phyloP scores from a whole-genome alignment of 257 asterid species.

The Nicotiana knightiana region DNA sequence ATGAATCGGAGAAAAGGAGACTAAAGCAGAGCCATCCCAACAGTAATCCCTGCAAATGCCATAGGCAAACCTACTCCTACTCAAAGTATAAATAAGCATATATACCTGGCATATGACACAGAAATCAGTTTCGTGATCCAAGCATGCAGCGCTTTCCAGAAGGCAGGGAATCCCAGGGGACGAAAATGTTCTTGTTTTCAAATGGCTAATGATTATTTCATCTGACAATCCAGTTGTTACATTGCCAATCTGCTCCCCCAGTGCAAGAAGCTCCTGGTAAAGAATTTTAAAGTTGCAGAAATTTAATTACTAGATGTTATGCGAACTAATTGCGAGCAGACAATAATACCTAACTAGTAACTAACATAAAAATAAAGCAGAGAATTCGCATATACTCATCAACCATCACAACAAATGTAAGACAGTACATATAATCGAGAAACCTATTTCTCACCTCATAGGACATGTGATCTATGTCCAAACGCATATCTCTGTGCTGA shows the following conservation, averaged over 20 bases:
- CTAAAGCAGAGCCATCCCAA: background rate
- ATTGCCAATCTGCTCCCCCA: conserved; percentile 83
- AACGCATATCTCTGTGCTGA: conserved; percentile 66
- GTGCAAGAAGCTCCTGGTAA: conserved; percentile 75
- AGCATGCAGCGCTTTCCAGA: conserved; percentile 26
- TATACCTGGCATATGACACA: conserved; percentile 85
- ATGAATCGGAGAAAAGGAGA: background rate
- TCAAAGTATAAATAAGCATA: background rate
- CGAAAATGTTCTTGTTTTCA: conserved; percentile 51
- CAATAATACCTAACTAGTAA: background rate
- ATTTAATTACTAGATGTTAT: background rate
- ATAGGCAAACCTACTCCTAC: background rate
- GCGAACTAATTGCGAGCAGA: background rate
- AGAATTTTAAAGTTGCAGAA: conserved; percentile 2
- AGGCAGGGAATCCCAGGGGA: conserved; percentile 18
- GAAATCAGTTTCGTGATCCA: conserved; percentile 44
- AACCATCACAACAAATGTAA: background rate
- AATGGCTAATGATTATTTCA: conserved; percentile 34
- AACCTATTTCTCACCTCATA: conserved; percentile 53
- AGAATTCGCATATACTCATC: background rate
- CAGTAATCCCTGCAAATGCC: background rate
- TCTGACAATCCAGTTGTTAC: conserved; percentile 74
- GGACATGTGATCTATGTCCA: conserved; percentile 53
- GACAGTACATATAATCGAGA: background rate
- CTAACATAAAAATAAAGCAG: background rate